Conservation (phyloP, 2,329 filamentous ascomycete genomes). For the Polytolypa hystricis region DNA sequence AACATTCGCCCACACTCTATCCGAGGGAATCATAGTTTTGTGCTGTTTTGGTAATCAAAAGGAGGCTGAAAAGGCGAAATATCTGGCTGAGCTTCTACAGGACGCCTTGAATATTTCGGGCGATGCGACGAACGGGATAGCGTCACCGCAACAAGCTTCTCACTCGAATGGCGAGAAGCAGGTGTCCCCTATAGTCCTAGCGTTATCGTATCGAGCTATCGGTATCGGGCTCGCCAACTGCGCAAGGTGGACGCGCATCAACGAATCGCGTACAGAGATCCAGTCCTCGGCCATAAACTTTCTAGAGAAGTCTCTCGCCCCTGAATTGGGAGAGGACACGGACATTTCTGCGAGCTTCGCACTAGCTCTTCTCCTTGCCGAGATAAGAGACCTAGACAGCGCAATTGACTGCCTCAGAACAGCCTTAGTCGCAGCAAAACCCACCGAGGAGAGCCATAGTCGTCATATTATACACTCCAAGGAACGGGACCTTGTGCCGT, state of each 20-base stretch:
- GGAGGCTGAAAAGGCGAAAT: slow-evolving; percentile 67
- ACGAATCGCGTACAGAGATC: slow-evolving; percentile 56
- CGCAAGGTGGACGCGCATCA: slow-evolving; percentile 72
- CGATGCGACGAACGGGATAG: slow-evolving; percentile 11
- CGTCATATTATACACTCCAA: slow-evolving; percentile 22
- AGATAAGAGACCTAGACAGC: slow-evolving; percentile 66
- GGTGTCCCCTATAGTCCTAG: slow-evolving; percentile 52
- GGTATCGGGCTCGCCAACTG: slow-evolving; percentile 79
- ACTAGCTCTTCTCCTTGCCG: slow-evolving; percentile 73
- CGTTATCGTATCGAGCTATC: slow-evolving; percentile 69
- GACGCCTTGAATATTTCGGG: slow-evolving; percentile 14
- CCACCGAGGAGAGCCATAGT: slow-evolving; percentile 20
- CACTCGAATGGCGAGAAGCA: slow-evolving; percentile 7
- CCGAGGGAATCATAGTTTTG: slow-evolving; percentile 67
- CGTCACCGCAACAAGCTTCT: neutral
- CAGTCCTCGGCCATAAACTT: slow-evolving; percentile 68
- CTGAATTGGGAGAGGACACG: slow-evolving; percentile 52
- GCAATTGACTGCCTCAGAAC: slow-evolving; percentile 75
- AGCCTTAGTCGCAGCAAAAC: slow-evolving; percentile 47
- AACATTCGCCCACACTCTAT: slow-evolving; percentile 63
- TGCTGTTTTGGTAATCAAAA: slow-evolving; percentile 68
- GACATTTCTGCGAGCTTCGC: slow-evolving; percentile 72
- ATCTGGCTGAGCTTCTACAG: slow-evolving; percentile 55
- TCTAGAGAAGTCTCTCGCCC: slow-evolving; percentile 60
- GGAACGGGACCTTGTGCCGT: slow-evolving; percentile 51